These are phyloP conservation scores for Beauveria medogensis DNA, from an alignment of 2,329 filamentous ascomycete genomes.

Conservation along the genomic window DNA sequence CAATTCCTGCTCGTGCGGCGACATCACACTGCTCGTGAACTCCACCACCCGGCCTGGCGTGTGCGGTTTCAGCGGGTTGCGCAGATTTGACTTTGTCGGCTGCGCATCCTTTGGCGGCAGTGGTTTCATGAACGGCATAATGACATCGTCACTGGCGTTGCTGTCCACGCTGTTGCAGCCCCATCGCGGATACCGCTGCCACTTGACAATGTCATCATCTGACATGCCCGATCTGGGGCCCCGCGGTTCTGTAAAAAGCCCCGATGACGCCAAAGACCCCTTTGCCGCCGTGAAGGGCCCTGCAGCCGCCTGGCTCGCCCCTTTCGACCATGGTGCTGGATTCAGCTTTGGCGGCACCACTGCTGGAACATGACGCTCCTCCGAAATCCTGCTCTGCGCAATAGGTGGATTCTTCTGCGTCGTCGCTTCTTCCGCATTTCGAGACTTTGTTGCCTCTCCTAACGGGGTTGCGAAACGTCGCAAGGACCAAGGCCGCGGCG, in stretches of 20 bases:
- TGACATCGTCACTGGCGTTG: conserved; percentile 22
- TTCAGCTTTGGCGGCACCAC: too few species aligned
- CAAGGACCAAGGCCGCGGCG: too few species aligned
- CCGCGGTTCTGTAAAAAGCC: conserved; percentile 9
- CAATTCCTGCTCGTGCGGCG: conserved; percentile 34
- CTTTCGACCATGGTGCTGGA: too few species aligned
- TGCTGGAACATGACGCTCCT: too few species aligned
- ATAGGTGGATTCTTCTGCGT: too few species aligned
- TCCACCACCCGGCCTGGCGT: conserved; percentile 52
- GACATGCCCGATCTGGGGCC: conserved; percentile 35
- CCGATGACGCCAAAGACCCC: too few species aligned
- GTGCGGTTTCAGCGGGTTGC: conserved; percentile 49
- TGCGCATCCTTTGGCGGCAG: conserved; percentile 44
- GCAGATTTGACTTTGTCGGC: conserved; percentile 48
- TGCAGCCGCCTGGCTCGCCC: too few species aligned
- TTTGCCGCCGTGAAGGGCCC: too few species aligned
- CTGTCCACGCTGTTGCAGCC: conserved; percentile 24
- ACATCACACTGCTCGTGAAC: conserved; percentile 44
- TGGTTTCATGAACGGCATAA: conserved; percentile 36
- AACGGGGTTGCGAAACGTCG: too few species aligned
- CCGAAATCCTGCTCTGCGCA: too few species aligned
- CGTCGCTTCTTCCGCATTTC: too few species aligned
- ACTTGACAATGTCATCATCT: conserved; percentile 32
- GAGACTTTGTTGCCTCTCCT: too few species aligned
- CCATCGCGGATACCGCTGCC: conserved; percentile 30